phyloP scores from a whole-genome alignment of 2,329 filamentous ascomycete species.

The Raffaelea ambrosiae region DNA sequence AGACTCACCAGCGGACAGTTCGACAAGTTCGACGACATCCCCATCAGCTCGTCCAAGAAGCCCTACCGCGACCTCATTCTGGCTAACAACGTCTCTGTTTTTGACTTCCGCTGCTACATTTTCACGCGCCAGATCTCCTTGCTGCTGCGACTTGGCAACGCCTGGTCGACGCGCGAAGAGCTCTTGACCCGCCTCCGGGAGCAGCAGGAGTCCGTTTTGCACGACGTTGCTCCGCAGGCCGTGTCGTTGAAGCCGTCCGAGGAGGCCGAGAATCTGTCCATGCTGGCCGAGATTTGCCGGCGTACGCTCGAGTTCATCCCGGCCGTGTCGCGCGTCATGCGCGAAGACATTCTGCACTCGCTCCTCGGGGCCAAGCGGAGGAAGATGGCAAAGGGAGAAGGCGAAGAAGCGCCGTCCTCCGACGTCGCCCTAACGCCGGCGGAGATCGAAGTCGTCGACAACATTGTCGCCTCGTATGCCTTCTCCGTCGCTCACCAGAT shows the following conservation, averaged over 20 bases:
- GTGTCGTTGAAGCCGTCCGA: constrained; percentile 41
- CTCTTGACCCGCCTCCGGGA: constrained; percentile 53
- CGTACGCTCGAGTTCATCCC: constrained; percentile 79
- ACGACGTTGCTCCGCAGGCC: constrained; percentile 46
- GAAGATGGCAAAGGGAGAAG: constrained; percentile 20
- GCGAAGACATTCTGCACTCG: constrained; percentile 65
- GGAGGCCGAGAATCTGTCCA: constrained; percentile 64
- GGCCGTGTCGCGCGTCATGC: constrained; percentile 68
- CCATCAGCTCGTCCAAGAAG: constrained; percentile 59
- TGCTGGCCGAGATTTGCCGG: constrained; percentile 80
- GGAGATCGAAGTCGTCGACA: constrained; percentile 54
- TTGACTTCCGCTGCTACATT: constrained; percentile 91
- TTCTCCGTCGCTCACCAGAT: constrained; percentile 71
- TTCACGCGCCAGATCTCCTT: constrained; percentile 83
- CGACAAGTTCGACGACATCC: constrained; percentile 41
- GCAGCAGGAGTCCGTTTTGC: constrained; percentile 50
- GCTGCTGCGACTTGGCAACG: constrained; percentile 74
- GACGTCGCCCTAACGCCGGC: constrained; percentile 22
- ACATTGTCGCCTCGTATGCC: constrained; percentile 68
- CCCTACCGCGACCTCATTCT: constrained; percentile 87
- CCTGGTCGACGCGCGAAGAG: constrained; percentile 53
- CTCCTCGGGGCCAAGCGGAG: constrained; percentile 16
- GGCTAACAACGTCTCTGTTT: constrained; percentile 88
- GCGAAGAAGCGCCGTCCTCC: constrained; percentile 17
- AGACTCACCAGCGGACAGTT: not conserved